Conservation (phyloP, 1,284 basidiomycete species). For the Leccinum solheimii region DNA sequence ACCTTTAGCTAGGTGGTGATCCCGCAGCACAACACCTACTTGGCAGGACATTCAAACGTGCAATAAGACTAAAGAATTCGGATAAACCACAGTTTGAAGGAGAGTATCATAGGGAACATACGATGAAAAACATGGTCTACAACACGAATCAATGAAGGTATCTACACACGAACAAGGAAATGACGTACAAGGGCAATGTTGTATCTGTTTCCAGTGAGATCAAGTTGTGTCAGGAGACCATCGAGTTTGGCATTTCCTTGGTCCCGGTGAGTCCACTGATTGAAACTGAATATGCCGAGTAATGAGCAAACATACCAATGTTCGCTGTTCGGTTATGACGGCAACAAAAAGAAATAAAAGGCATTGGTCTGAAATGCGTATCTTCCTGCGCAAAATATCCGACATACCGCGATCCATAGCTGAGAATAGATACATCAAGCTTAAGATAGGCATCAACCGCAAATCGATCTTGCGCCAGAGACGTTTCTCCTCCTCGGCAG, state of each 20-base stretch:
- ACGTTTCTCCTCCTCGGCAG: conserved; percentile 48
- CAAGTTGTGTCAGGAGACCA: conserved; percentile 52
- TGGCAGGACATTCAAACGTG: conserved; percentile 36
- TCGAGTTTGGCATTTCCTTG: conserved; percentile 67
- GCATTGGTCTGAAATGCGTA: neutral
- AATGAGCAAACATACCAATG: conserved; percentile 43
- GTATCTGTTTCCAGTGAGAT: conserved; percentile 58
- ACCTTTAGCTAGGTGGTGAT: neutral
- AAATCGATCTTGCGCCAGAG: conserved; percentile 67
- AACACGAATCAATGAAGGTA: neutral
- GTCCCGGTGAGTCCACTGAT: neutral
- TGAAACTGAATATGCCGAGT: neutral
- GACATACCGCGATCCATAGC: conserved; percentile 56
- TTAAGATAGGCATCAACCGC: conserved; percentile 63
- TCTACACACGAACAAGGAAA: neutral
- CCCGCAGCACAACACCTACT: conserved; percentile 17
- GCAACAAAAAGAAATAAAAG: neutral
- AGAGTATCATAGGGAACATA: conserved; percentile 33
- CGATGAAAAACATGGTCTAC: conserved; percentile 72
- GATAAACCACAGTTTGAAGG: neutral
- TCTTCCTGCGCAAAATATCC: neutral
- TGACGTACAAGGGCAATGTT: conserved; percentile 64
- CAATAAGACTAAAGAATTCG: conserved; percentile 21
- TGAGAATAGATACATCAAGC: conserved; percentile 62
- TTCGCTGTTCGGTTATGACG: conserved; percentile 42